Conservation (phyloP, 495 filamentous ascomycete species). For the Bryoglossum gracile region DNA sequence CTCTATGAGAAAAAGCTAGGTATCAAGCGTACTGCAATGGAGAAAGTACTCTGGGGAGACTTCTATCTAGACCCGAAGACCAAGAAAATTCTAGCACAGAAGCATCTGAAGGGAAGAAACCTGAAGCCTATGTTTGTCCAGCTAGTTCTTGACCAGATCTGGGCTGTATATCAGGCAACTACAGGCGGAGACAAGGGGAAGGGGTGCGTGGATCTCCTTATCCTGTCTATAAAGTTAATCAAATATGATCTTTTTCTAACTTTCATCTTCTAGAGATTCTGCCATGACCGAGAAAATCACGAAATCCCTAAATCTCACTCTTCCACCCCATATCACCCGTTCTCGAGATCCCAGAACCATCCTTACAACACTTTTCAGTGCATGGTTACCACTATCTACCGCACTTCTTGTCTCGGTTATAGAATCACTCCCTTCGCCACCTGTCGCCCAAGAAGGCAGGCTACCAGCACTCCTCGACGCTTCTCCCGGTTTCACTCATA, state of each 20-base stretch:
- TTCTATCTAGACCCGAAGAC: constrained; percentile 97
- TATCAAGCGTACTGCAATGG: constrained; percentile 82
- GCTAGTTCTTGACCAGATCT: constrained; percentile 90
- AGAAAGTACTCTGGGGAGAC: constrained; percentile 96
- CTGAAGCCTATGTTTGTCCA: constrained; percentile 98
- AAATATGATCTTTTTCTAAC: constrained; percentile 12
- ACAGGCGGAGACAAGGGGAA: constrained; percentile 72
- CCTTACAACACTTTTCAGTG: constrained; percentile 75
- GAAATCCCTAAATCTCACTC: constrained; percentile 76
- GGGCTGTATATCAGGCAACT: constrained; percentile 93
- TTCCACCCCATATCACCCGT: constrained; percentile 76
- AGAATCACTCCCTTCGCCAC: constrained; percentile 85
- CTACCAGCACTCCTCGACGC: constrained; percentile 69
- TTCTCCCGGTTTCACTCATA: constrained; percentile 68
- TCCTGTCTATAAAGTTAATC: constrained; percentile 25
- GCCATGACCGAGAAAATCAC: constrained; percentile 86
- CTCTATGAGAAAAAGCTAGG: constrained; percentile 96
- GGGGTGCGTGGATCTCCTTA: constrained; percentile 45
- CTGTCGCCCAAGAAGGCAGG: constrained; percentile 71
- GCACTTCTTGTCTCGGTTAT: constrained; percentile 87
- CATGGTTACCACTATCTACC: constrained; percentile 91
- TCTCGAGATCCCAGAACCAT: constrained; percentile 78
- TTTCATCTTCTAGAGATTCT: constrained; percentile 53
- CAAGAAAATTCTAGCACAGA: constrained; percentile 80
- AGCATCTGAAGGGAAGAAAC: constrained; percentile 84